phyloP scores from a whole-genome alignment of 2,329 filamentous ascomycete genomes.

The Chaetothyriales sp. region DNA sequence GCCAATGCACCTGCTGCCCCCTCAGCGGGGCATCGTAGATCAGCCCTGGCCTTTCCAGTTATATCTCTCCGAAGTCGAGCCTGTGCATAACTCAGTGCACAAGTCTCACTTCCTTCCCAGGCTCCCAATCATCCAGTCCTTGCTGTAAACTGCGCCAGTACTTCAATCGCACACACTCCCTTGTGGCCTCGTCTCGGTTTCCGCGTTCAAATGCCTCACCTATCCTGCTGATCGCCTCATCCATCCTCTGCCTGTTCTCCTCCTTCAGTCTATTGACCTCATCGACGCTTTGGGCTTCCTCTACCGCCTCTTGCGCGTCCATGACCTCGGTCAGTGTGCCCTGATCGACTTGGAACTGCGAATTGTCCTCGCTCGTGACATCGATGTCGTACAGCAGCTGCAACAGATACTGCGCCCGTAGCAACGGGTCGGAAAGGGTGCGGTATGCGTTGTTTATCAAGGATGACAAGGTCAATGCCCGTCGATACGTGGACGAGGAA shows the following conservation, averaged over 20 bases:
- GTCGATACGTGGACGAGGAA: slow-evolving; percentile 33
- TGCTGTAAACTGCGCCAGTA: slow-evolving; percentile 88
- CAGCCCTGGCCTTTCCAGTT: no score
- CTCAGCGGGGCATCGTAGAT: no score
- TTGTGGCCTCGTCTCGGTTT: slow-evolving; percentile 52
- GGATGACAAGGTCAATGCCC: slow-evolving; percentile 65
- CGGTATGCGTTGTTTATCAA: slow-evolving; percentile 85
- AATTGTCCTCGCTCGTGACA: slow-evolving; percentile 61
- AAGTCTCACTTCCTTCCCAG: slow-evolving; percentile 49
- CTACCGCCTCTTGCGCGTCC: slow-evolving; percentile 63
- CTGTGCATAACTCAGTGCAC: slow-evolving; percentile 34
- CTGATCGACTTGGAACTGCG: slow-evolving; percentile 52
- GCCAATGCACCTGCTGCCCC: no score
- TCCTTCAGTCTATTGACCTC: slow-evolving; percentile 51
- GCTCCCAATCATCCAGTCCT: slow-evolving; percentile 71
- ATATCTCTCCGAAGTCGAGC: background rate
- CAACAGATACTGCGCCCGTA: slow-evolving; percentile 79
- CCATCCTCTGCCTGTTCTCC: slow-evolving; percentile 57
- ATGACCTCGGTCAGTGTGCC: slow-evolving; percentile 74
- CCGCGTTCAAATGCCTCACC: slow-evolving; percentile 52
- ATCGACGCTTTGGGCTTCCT: slow-evolving; percentile 42
- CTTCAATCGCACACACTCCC: slow-evolving; percentile 61
- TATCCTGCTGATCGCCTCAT: slow-evolving; percentile 47
- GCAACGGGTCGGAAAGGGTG: slow-evolving; percentile 64
- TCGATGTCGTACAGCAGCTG: slow-evolving; percentile 54